Conservation (phyloP, 2,329 filamentous ascomycete genomes). For the Uncinocarpus reesii region DNA sequence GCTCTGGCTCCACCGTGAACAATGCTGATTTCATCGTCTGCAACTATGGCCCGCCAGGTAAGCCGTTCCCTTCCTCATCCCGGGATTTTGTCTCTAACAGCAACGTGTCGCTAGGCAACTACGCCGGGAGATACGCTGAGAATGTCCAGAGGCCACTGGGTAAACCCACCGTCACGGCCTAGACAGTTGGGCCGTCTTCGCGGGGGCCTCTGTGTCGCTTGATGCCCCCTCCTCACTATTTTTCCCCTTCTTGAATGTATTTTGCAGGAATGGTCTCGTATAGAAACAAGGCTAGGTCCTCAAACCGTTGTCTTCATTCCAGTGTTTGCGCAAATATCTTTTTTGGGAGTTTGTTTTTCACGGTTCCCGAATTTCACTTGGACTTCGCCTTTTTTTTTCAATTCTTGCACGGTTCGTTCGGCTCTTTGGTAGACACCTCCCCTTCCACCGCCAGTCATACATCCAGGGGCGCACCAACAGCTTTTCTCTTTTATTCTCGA, state of each 20-base stretch:
- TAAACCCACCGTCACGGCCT: neutral
- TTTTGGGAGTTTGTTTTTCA: neutral
- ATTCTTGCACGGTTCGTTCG: neutral
- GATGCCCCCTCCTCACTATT: neutral
- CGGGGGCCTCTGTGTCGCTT: neutral
- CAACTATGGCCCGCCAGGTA: constrained; percentile 72
- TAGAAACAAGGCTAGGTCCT: neutral
- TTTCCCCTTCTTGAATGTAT: constrained; percentile 1
- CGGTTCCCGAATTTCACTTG: neutral
- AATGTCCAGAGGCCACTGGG: neutral
- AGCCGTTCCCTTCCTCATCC: constrained; percentile 27
- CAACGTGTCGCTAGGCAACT: constrained; percentile 41
- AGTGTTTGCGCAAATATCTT: neutral
- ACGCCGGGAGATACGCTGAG: constrained; percentile 41
- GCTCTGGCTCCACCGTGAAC: constrained; percentile 27
- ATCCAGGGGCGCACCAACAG: neutral
- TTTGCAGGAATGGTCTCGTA: neutral
- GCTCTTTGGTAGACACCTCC: neutral
- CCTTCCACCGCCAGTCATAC: constrained; percentile 3
- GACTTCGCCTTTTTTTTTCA: neutral
- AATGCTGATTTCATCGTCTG: constrained; percentile 68
- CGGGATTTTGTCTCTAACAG: neutral
- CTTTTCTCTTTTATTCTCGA: too few relatives aligned
- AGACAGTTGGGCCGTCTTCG: neutral
- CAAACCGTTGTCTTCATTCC: neutral